Percentiles rank a stretch among this genome's conserved stretches.
These are phyloP conservation scores for Calamus simplicifolius DNA, from an alignment of 176 grass and related monocot genomes.

Conservation along the genomic window DNA sequence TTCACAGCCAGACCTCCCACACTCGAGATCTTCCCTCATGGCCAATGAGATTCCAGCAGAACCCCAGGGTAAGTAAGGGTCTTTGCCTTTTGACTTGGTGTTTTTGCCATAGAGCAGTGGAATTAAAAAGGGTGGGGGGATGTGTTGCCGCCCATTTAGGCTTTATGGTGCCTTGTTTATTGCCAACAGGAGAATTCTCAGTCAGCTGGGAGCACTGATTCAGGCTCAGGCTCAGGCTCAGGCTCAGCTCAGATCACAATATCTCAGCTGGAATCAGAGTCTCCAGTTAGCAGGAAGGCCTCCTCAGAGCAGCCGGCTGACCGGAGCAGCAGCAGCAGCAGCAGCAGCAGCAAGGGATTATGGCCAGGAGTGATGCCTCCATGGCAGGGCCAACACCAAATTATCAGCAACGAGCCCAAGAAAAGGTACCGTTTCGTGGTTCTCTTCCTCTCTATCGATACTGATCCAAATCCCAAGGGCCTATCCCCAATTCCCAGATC, in stretches of 20 bases:
- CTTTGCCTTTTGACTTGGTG: background rate
- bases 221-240: conserved; percentile 89
- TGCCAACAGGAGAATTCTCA: conserved; percentile 69
- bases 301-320: conserved; percentile 20
- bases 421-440: conserved; percentile 39
- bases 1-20: conserved; percentile 1
- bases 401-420: conserved; percentile 27
- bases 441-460: background rate
- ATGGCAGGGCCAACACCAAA: conserved; percentile 18
- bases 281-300: conserved; percentile 43
- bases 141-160: background rate
- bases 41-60: conserved; percentile 19
- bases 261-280: conserved; percentile 61
- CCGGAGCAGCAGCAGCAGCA: conserved; percentile 23
- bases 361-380: conserved; percentile 36
- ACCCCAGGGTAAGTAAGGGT: conserved; percentile 23
- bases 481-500: too few species aligned
- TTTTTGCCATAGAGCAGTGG: background rate
- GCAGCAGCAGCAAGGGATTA: conserved; percentile 50
- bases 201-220: conserved; percentile 79
- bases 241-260: conserved; percentile 76
- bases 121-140: background rate
- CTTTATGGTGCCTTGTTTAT: conserved; percentile 23
- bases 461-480: background rate
- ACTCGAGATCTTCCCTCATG: conserved; percentile 20